Percentiles rank a stretch among this genome's conserved stretches.
phyloP scores from a whole-genome alignment of 2,329 filamentous ascomycete genomes.

The Aspergillus sp. region DNA sequence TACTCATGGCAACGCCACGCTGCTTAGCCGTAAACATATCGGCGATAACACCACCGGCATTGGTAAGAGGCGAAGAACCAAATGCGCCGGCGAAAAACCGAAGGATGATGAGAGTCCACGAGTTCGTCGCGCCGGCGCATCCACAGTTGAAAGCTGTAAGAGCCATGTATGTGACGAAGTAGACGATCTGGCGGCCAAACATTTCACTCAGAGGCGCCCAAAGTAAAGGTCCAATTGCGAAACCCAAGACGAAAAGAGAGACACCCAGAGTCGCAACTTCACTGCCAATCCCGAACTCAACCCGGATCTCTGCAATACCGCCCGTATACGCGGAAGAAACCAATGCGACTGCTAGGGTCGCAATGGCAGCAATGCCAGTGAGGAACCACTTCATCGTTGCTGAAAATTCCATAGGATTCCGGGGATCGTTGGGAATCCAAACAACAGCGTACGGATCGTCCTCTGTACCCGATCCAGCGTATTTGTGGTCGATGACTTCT shows the following conservation, averaged over 20 bases:
- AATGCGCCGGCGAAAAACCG: constrained; percentile 67
- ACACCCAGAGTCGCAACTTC: constrained; percentile 45
- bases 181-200: constrained; percentile 38
- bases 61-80: constrained; percentile 62
- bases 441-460: constrained; percentile 45
- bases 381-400: constrained; percentile 41
- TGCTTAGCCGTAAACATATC: constrained; percentile 59
- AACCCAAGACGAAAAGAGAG: constrained; percentile 48
- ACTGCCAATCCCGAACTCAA: constrained; percentile 34
- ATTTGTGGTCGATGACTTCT: constrained; percentile 33
- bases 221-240: constrained; percentile 47
- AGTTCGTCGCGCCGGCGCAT: constrained; percentile 57
- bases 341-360: constrained; percentile 44
- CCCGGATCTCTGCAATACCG: constrained; percentile 36
- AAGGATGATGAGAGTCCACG: constrained; percentile 62
- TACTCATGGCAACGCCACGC: constrained; percentile 58
- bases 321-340: constrained; percentile 46
- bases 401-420: constrained; percentile 42
- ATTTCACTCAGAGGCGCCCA: constrained; percentile 44
- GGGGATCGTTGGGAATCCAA: constrained; percentile 44
- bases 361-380: constrained; percentile 38
- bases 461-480: constrained; percentile 41
- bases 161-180: constrained; percentile 33
- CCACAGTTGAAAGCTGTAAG: constrained; percentile 64
- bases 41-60: constrained; percentile 62